Conservation (phyloP, 805 yeast species). For the Maudiozyma saulgeensis region DNA sequence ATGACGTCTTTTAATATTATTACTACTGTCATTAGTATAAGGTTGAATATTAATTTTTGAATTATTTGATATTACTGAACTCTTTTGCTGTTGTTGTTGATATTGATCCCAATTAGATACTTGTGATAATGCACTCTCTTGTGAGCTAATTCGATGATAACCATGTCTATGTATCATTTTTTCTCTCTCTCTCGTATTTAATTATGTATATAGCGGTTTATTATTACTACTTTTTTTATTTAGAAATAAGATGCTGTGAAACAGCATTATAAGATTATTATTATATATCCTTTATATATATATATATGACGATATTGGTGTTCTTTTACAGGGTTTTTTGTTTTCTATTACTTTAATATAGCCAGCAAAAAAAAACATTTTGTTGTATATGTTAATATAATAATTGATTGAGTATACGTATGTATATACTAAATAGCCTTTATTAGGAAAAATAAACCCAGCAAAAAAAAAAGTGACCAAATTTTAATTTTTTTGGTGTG, state of each 20-base stretch:
- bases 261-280: no score
- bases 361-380: no score
- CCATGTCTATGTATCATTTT: neutral
- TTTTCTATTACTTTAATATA: no score
- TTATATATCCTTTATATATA: neutral
- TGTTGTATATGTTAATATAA: no score
- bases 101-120: conserved; percentile 1
- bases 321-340: no score
- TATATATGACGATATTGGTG: neutral
- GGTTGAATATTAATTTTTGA: neutral
- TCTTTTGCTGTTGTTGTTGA: neutral
- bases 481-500: no score
- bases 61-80: neutral
- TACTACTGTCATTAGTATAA: neutral
- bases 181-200: neutral
- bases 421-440: no score
- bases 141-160: neutral
- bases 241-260: no score
- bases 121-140: neutral
- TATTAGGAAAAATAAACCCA: no score
- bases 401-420: no score
- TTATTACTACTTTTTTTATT: no score
- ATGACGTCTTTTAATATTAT: neutral
- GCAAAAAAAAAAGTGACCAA: no score
- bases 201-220: neutral